phyloP scores from a whole-genome alignment of 495 filamentous ascomycete species.

The Hyaloscypha variabilis region DNA sequence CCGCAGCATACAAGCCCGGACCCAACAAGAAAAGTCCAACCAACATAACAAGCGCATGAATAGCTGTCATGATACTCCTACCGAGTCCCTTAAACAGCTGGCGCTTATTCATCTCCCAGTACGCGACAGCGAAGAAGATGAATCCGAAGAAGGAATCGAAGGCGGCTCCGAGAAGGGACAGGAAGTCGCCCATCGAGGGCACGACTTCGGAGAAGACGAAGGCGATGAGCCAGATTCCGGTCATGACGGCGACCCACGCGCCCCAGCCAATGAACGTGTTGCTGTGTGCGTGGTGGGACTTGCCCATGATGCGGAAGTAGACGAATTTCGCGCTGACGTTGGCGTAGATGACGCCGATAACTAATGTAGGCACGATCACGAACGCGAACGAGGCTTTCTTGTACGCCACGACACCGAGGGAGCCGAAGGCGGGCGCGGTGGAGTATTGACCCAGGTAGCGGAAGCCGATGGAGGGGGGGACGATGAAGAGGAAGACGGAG shows the following conservation, averaged over 20 bases:
- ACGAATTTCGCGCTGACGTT: constrained; percentile 59
- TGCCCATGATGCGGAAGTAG: constrained; percentile 60
- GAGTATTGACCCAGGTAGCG: constrained; percentile 52
- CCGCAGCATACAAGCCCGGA: constrained; percentile 53
- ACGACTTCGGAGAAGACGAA: constrained; percentile 69
- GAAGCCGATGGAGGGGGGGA: constrained; percentile 56
- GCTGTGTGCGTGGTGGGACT: constrained; percentile 38
- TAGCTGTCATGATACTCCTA: constrained; percentile 41
- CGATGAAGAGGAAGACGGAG: constrained; percentile 54
- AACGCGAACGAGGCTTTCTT: constrained; percentile 70
- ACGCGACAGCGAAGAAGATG: constrained; percentile 51
- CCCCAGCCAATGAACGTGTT: constrained; percentile 41
- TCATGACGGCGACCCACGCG: constrained; percentile 58
- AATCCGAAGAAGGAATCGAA: constrained; percentile 48
- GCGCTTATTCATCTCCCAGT: constrained; percentile 49
- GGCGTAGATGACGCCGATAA: constrained; percentile 70
- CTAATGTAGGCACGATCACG: constrained; percentile 70
- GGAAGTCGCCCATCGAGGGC: constrained; percentile 64
- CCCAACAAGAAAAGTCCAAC: constrained; percentile 52
- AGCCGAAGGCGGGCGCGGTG: constrained; percentile 53
- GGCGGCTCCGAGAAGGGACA: constrained; percentile 51
- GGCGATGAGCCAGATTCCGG: constrained; percentile 57
- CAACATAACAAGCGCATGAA: constrained; percentile 45
- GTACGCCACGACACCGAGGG: constrained; percentile 38
- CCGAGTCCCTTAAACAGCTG: constrained; percentile 34